phyloP scores from a whole-genome alignment of 768 basidiomycete genomes.

The Termitomyces sp. region DNA sequence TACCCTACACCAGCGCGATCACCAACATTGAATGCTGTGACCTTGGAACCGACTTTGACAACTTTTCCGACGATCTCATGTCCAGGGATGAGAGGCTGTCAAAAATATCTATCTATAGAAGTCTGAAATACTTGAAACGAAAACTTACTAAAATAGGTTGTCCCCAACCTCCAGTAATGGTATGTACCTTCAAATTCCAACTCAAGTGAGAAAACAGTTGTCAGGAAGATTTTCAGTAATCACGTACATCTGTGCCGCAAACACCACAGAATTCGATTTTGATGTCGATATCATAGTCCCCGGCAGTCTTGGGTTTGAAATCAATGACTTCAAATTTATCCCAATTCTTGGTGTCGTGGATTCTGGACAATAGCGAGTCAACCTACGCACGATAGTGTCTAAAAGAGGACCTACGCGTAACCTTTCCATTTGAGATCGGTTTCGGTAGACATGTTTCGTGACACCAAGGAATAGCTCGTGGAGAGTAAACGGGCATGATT shows the following conservation, averaged over 20 bases:
- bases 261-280: constrained; percentile 46
- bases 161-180: constrained; percentile 35
- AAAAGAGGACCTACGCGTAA: constrained; percentile 4
- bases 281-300: constrained; percentile 53
- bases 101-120: constrained; percentile 24
- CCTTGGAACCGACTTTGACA: constrained; percentile 46
- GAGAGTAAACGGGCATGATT: not conserved
- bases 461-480: not conserved
- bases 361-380: constrained; percentile 13
- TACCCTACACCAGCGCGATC: constrained; percentile 47
- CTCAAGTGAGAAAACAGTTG: too few relatives aligned
- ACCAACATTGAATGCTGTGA: constrained; percentile 50
- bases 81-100: constrained; percentile 20
- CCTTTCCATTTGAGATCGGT: constrained; percentile 10
- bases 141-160: constrained; percentile 12
- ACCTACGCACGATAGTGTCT: too few relatives aligned
- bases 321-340: constrained; percentile 36
- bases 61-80: constrained; percentile 50
- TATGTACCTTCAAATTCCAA: constrained; percentile 25
- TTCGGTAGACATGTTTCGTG: not conserved
- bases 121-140: constrained; percentile 7
- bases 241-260: constrained; percentile 46
- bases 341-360: constrained; percentile 32
- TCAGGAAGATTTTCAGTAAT: not conserved
- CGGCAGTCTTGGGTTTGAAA: constrained; percentile 48